A percentile compares a stretch with the other conserved stretches of the same genome.
These are phyloP conservation scores for Psidium guajava DNA, from an alignment of 345 rosid species.

Conservation along the genomic window DNA sequence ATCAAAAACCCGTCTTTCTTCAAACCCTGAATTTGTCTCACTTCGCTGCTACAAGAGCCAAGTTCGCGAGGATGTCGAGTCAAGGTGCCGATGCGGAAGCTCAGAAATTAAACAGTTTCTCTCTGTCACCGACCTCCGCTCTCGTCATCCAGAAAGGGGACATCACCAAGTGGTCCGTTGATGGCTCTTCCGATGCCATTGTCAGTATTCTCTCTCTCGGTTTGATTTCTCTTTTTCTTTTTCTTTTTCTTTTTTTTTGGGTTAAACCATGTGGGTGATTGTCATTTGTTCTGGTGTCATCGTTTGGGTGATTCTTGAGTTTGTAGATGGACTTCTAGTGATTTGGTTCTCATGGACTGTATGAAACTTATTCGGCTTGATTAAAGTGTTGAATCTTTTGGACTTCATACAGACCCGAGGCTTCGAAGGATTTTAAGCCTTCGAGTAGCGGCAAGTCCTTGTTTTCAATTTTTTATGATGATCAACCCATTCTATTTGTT, in stretches of 20 bases:
- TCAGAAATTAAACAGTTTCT: slow-evolving; percentile 18
- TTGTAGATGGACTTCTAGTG: not conserved
- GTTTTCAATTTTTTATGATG: not conserved
- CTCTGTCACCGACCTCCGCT: slow-evolving; percentile 33
- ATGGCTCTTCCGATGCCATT: slow-evolving; percentile 74
- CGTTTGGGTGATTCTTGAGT: not conserved
- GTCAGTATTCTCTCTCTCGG: slow-evolving; percentile 10
- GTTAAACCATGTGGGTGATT: not conserved
- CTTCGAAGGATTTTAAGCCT: not conserved
- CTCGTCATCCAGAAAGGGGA: slow-evolving; percentile 71
- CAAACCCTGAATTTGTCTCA: not conserved
- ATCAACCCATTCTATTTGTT: not conserved
- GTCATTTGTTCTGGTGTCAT: not conserved
- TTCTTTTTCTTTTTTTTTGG: not conserved
- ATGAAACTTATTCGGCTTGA: not conserved
- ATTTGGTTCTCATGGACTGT: not conserved
- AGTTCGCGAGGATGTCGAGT: slow-evolving; percentile 30
- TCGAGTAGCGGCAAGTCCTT: not conserved
- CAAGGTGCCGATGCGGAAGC: not conserved
- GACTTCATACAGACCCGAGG: not conserved
- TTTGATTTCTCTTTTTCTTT: not conserved
- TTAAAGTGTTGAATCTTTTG: not conserved
- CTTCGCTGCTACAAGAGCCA: not conserved
- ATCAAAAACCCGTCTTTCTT: not conserved
- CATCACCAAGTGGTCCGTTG: slow-evolving; percentile 71